phyloP scores from a whole-genome alignment of 2,329 filamentous ascomycete species.

The Emydomyces testavorans region DNA sequence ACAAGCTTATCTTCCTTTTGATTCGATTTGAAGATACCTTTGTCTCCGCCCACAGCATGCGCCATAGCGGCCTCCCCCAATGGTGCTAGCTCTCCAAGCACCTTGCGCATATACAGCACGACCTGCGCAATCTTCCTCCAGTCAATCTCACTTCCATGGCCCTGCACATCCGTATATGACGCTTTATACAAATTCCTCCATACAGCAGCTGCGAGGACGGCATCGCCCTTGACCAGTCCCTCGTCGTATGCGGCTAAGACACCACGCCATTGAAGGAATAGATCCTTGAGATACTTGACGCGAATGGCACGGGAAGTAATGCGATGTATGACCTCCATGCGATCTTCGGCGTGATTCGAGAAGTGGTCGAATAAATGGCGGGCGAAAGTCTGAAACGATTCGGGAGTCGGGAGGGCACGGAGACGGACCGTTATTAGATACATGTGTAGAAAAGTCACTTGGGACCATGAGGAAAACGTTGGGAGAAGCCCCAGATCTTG shows the following conservation, averaged over 20 bases:
- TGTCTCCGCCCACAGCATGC: slow-evolving; percentile 38
- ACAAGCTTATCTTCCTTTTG: neutral
- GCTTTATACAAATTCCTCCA: slow-evolving; percentile 92
- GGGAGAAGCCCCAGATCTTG: slow-evolving; percentile 65
- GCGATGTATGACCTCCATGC: slow-evolving; percentile 46
- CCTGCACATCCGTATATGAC: slow-evolving; percentile 34
- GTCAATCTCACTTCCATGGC: slow-evolving; percentile 41
- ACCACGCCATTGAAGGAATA: slow-evolving; percentile 88
- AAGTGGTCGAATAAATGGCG: slow-evolving; percentile 90
- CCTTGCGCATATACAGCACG: slow-evolving; percentile 51
- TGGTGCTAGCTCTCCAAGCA: slow-evolving; percentile 44
- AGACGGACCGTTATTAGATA: slow-evolving; percentile 78
- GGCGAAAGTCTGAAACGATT: slow-evolving; percentile 64
- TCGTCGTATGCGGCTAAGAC: slow-evolving; percentile 56
- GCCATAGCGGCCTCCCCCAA: slow-evolving; percentile 44
- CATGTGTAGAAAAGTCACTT: slow-evolving; percentile 93
- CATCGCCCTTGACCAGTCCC: slow-evolving; percentile 37
- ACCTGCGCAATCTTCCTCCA: slow-evolving; percentile 50
- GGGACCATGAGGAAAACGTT: slow-evolving; percentile 91
- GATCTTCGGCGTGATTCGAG: slow-evolving; percentile 56
- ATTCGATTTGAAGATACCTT: slow-evolving; percentile 27
- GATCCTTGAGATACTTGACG: slow-evolving; percentile 62
- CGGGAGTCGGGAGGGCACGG: slow-evolving; percentile 57
- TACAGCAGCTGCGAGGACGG: slow-evolving; percentile 51
- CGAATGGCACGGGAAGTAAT: slow-evolving; percentile 44